Conservation (phyloP, 176 grass and related monocot genomes). For the Bonia amplexicaulis region DNA sequence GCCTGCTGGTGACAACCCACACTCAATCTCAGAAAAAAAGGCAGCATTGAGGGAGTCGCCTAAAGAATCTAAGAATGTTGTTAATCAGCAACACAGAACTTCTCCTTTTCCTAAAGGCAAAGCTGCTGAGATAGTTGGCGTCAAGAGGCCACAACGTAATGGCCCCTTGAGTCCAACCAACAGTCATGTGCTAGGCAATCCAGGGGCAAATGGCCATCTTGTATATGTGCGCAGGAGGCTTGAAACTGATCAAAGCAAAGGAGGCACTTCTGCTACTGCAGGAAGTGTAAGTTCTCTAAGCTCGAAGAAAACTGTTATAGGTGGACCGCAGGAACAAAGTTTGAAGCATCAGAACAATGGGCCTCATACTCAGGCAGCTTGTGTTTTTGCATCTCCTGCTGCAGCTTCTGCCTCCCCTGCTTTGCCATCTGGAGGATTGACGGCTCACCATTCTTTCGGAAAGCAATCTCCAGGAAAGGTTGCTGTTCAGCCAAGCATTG, state of each 20-base stretch:
- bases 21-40: constrained; percentile 60
- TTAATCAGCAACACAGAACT: constrained; percentile 25
- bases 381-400: constrained; percentile 1
- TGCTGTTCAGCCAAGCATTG: constrained; percentile 4
- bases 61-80: constrained; percentile 36
- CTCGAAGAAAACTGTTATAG: constrained; percentile 30
- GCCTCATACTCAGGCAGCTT: neutral
- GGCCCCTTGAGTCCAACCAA: constrained; percentile 35
- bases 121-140: constrained; percentile 37
- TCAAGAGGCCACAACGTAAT: constrained; percentile 56
- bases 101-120: constrained; percentile 43
- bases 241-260: constrained; percentile 78
- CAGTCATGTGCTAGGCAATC: constrained; percentile 31
- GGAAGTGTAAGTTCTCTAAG: constrained; percentile 31
- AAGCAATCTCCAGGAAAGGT: constrained; percentile 36
- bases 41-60: constrained; percentile 60
- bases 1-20: constrained; percentile 56
- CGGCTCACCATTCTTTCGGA: neutral
- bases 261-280: constrained; percentile 13
- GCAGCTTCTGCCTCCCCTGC: constrained; percentile 22
- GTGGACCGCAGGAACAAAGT: constrained; percentile 17
- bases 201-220: constrained; percentile 53
- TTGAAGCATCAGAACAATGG: constrained; percentile 34
- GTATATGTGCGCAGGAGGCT: constrained; percentile 83
- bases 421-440: constrained; percentile 10